Evolutionary conservation across 2,329 filamentous ascomycete species (phyloP).

Genomic region (Tolypocladium pustulatum): DNA sequence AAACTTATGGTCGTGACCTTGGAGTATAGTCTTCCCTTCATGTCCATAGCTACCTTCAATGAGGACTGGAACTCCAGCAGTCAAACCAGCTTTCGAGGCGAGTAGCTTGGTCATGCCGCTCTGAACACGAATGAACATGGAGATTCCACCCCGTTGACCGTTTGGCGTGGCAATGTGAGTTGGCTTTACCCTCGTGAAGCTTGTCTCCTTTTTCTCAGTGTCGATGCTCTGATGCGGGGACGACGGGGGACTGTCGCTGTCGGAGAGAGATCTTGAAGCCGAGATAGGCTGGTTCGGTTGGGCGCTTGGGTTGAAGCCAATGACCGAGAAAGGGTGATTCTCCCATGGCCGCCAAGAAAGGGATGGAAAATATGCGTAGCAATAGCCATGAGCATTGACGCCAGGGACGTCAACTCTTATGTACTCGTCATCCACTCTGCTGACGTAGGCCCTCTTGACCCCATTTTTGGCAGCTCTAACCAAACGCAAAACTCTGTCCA

Average conservation of each 20-base stretch:
- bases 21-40: slow-evolving; percentile 9
- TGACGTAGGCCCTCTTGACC: slow-evolving; percentile 16
- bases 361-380: slow-evolving; percentile 19
- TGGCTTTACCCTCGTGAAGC: neutral
- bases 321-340: slow-evolving; percentile 21
- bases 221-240: neutral
- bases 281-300: neutral
- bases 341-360: slow-evolving; percentile 21
- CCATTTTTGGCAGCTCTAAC: slow-evolving; percentile 4
- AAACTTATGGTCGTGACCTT: slow-evolving; percentile 9
- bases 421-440: slow-evolving; percentile 17
- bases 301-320: slow-evolving; percentile 7
- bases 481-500: slow-evolving; percentile 15
- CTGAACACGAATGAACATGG: slow-evolving; percentile 14
- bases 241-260: slow-evolving; percentile 1
- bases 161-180: neutral
- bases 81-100: slow-evolving; percentile 6
- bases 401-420: slow-evolving; percentile 16
- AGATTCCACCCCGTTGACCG: slow-evolving; percentile 11
- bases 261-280: slow-evolving; percentile 4
- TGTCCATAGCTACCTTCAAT: slow-evolving; percentile 19
- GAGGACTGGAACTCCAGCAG: slow-evolving; percentile 12
- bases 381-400: slow-evolving; percentile 15
- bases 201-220: neutral
- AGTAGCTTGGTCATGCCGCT: slow-evolving; percentile 13